Evolutionary conservation across 2,329 filamentous ascomycete genomes (phyloP), one percentile per base, ranked within the genome.

Genomic region (Teratosphaeria pseudoeucalypti): DNA sequence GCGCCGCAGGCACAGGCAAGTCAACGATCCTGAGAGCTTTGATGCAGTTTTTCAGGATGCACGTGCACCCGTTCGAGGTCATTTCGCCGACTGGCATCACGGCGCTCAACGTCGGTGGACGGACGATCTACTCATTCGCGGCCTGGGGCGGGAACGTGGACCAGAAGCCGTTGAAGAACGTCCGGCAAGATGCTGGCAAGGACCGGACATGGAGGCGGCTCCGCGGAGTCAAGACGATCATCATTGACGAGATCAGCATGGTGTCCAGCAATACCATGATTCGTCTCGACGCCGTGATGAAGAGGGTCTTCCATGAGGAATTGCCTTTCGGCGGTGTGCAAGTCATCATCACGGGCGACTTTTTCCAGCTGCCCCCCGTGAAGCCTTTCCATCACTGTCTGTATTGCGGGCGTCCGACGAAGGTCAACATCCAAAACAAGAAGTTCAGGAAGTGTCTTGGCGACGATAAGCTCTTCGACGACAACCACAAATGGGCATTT

Each of bases 161-260:
- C 63, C 80, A 79, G 60, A 71, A 70, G 43, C 63, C 74, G 0
- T 63, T 82, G 0, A 56, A 74, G 0, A 23, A 23, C 27, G 10
- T 58, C 5, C 27, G n/a, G 7, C 27, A 11, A 11, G 56, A 49
- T 49, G 43, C 43, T 9, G 43, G 43, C 23, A 49, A 16, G n/a
- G 72, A 72, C 10, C 66, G 70, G 2, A 23, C 29, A 14, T 32
- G 54, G 27, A 54, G 39, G 32, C 49, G 58, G 16, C 55, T 60
- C 1, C 14, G 19, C 23, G 16, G 29, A 26, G 82, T 79, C 0
- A 74, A 85, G 56, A 78, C 84, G 0, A 73, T 87, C 1, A 76
- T 87, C 29, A 81, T 87, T 14, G 83, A 86, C 64, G 84, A 87
- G 69, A 81, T 87, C 60, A 83, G 79, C 61, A 87, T 86, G 84